phyloP scores from a whole-genome alignment of 75 land plant species.

The Larix kaempferi region DNA sequence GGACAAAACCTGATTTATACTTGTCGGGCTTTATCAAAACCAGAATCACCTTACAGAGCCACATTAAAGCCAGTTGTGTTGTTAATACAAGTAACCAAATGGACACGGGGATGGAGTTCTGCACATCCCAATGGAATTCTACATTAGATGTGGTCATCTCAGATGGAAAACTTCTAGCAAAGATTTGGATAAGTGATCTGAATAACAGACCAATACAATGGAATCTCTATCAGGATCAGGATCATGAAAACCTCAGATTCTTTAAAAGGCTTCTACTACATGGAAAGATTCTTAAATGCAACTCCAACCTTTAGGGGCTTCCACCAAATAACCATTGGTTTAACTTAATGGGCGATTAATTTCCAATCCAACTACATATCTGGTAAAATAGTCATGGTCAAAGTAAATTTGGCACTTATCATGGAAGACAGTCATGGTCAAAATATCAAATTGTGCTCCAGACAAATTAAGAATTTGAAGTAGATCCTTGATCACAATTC shows the following conservation, averaged over 20 bases:
- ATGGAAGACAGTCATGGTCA: neutral
- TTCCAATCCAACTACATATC: slow-evolving; percentile 15
- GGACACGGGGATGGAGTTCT: neutral
- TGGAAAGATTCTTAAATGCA: slow-evolving; percentile 1
- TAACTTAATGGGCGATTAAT: slow-evolving; percentile 13
- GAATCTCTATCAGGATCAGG: slow-evolving; percentile 16
- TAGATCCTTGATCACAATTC: too few species aligned
- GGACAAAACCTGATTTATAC: too few species aligned
- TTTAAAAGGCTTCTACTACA: slow-evolving; percentile 6
- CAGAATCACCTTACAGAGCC: too few species aligned
- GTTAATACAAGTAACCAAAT: too few species aligned
- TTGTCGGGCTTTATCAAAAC: too few species aligned
- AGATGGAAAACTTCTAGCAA: neutral
- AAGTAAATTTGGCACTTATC: neutral
- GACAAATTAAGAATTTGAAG: too few species aligned
- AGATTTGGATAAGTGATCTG: neutral
- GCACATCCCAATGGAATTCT: neutral
- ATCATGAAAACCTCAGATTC: slow-evolving; percentile 16
- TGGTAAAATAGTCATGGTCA: neutral
- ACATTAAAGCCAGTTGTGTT: too few species aligned
- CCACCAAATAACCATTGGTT: slow-evolving; percentile 22
- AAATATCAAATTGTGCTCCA: neutral
- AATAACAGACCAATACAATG: neutral
- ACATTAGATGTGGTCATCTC: neutral
- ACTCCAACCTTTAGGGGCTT: slow-evolving; percentile 12